phyloP scores from a whole-genome alignment of 345 rosid species.

The Eucalyptus erythrocorys region DNA sequence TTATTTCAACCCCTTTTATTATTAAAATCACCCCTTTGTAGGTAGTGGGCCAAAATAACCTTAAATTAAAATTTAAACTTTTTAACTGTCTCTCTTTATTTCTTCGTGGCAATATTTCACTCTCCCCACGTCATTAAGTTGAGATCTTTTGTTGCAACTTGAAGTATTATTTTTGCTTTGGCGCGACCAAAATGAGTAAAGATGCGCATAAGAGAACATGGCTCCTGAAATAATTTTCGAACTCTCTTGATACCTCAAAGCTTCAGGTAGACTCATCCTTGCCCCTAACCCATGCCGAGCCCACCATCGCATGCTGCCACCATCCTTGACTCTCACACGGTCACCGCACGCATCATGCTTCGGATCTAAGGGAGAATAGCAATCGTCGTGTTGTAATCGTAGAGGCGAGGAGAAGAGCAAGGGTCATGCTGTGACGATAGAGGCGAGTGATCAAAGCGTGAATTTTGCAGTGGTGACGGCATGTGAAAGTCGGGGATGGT shows the following conservation, averaged over 20 bases:
- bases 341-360: background rate
- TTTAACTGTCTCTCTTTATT: background rate
- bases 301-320: background rate
- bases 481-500: background rate
- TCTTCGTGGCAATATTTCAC: background rate
- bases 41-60: background rate
- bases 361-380: background rate
- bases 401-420: background rate
- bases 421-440: background rate
- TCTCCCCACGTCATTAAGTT: background rate
- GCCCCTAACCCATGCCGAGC: background rate
- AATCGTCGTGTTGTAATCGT: background rate
- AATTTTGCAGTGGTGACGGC: background rate
- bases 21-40: background rate
- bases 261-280: background rate
- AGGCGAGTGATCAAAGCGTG: background rate
- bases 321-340: background rate
- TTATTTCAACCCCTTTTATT: background rate
- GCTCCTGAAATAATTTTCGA: background rate
- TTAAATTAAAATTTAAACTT: background rate
- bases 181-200: background rate
- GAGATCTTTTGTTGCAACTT: background rate
- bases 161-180: background rate
- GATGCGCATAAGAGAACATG: background rate
- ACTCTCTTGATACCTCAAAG: background rate